Evolutionary conservation across 257 asterid genomes (phyloP), one percentile per base, ranked within the genome.

Genomic region (Phtheirospermum japonicum): DNA sequence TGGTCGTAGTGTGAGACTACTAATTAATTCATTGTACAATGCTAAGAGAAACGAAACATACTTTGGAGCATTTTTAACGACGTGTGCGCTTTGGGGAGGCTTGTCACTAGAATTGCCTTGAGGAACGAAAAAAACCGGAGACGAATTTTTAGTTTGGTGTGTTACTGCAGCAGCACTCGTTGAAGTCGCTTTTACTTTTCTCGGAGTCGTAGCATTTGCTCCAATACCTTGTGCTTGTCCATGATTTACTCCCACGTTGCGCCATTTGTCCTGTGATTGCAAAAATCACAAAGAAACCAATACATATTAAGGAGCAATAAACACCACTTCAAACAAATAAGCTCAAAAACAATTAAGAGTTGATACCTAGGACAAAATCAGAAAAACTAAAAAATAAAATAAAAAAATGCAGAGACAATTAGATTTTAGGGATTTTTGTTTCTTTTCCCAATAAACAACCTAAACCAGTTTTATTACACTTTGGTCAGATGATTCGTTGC

Each of bases 11-110:
- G 8, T 36, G 8, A 36, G 42, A 36, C 10, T 36, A 36, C 42
- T 6, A 36, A 6, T 36, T 36, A 36, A 36, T 36, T 36, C 8
- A 9, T 36, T n/a, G 7, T 36, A 36, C 8, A 36, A 6, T 36
- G 42, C 42, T 6, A 6, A 2, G 11, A 9, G 42, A 48, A 6
- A 2, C 26, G 12, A 16, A 16, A 7, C 54, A 45, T 45, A 48
- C 54, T 19, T 48, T 48, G 54, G 54, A 14, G 54, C 54, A 48
- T 48, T 8, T 14, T 48, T 48, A 17, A 48, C 28, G 4, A 6
- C 54, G 5, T 8, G 54, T 48, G 54, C 26, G 54, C 54, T 48
- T 48, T 14, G 26, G 54, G 54, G 54, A 17, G 54, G 28, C 10
- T 48, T 48, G 28, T 18, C 28, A 17, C 3, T 48, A 18, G 54